Base-by-base conservation (phyloP, 2,329 filamentous ascomycete species). In the Colletotrichum falcatum region DNA sequence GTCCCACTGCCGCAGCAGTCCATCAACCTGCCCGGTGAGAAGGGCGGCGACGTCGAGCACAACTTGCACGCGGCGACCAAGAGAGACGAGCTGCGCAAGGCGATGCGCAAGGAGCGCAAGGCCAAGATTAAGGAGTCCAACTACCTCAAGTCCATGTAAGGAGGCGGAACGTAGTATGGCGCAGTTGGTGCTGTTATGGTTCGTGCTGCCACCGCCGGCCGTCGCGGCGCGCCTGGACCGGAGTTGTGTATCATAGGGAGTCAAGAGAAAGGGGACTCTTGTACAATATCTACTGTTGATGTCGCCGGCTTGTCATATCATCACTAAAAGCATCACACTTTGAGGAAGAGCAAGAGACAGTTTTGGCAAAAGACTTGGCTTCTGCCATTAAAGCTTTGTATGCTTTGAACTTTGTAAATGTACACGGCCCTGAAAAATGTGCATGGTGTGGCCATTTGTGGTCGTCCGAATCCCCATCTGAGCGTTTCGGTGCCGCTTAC, bases 121-220 rank as follows among this genome's bases (percentile, higher is more conserved):
- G 88, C 88, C 70, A 88, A 87, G 81, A 96, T 96, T 78, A 95
- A 95, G 89, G 93, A 96, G 85, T 83, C 82, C 78, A 96, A 96
- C 83, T 96, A 94, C 87, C 88, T 96, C 82, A 93, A 92, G 87
- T 89, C 90, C 53, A 94, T 95, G 92, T 90, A 85, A 83, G 74
- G 53, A 33, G 49, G 35, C 23, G 14, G 28, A 33, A 33, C 26
- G 28, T 37, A 26, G 39, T 46, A 48, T 48, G 39, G 35, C 44
- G 12, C 35, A 26, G 7, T 23, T 20, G 20, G 20, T 35, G 53
- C 49, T 48, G 20, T 28, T 49, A 14, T 30, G 56, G 23, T n/a
- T 48, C 20, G 16, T 39, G 35, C 42, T 33, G 66, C 26, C 33
- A 48, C 26, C 4, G 28, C 56, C 20, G 33, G 11, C 37, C 37